Evolutionary conservation across 257 asterid genomes (phyloP).

Genomic region (Vinca minor): DNA sequence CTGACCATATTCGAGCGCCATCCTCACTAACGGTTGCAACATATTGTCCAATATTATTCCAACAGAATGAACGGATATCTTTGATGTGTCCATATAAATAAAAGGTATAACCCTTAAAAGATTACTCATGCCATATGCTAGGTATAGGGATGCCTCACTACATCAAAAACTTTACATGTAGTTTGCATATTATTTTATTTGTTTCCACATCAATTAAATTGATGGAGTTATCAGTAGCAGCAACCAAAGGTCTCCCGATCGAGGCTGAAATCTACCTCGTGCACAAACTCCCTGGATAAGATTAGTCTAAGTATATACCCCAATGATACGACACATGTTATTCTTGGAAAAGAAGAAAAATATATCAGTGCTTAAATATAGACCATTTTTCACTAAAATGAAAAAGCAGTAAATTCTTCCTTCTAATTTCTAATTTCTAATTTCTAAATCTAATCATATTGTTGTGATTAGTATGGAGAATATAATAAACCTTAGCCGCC

Average conservation of each 20-base stretch:
- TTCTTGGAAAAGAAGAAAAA: not conserved
- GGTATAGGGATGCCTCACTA: too few relatives aligned
- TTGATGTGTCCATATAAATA: too few relatives aligned
- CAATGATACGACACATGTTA: not conserved
- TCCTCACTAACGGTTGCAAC: too few relatives aligned
- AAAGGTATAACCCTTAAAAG: too few relatives aligned
- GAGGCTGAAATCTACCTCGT: slow-evolving; percentile 43
- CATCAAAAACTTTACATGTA: too few relatives aligned
- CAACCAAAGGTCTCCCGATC: slow-evolving; percentile 28
- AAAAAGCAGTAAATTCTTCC: not conserved
- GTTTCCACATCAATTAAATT: slow-evolving; percentile 35
- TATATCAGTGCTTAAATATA: not conserved
- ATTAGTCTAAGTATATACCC: slow-evolving; percentile 6
- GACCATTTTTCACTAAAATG: not conserved
- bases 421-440: too few relatives aligned
- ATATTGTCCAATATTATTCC: too few relatives aligned
- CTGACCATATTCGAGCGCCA: too few relatives aligned
- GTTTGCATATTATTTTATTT: too few relatives aligned
- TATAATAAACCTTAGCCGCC: not conserved
- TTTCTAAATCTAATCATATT: too few relatives aligned
- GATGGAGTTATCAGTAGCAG: slow-evolving; percentile 30
- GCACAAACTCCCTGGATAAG: slow-evolving; percentile 37
- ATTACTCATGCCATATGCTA: too few relatives aligned
- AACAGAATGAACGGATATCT: too few relatives aligned
- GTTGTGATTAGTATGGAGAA: not conserved